Base-by-base conservation (phyloP, 2,329 filamentous ascomycete genomes). In the Annulohypoxylon truncatum region DNA sequence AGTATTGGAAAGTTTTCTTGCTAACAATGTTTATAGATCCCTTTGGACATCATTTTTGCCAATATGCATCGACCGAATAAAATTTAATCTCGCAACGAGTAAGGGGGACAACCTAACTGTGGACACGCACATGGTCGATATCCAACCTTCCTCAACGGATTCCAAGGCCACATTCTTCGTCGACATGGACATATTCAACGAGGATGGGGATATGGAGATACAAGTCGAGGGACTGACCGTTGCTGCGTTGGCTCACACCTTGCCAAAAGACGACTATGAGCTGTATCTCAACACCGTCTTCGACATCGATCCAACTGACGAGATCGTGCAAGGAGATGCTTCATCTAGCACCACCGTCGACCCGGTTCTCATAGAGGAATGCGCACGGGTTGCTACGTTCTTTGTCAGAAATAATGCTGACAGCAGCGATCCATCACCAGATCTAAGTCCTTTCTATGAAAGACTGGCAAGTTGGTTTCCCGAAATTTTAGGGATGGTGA, bases 21-120 rank as follows among this genome's bases (percentile, higher is more conserved):
- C 10, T 50, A 38, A 61, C 66, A 58, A 72, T 20, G 3, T 28
- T 28, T 13, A 68, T n/a, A 76, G 76, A 10, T 75, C 80, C 0
- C 73, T 83, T 0, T 83, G 81, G 81, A 80, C 79, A 1, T 74
- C 78, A 0, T 82, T 83, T 61, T 73, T 83, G 0, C 81, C 81
- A 0, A 70, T 75, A 4, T 65, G 55, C 2, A 80, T 82, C 6
- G 70, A 74, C 7, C 71, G 60, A 12, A 64, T 82, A 0, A 71
- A 73, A 2, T 82, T 83, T 72, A 82, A 79, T 64, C 51, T 80
- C 31, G 76, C 75, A 3, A 66, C 64, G 4, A 56, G 56, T 3
- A 31, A 71, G 2, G 62, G 74, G 2, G 53, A 44, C 0, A 75
- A 68, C 0, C 76, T 82, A 33, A 77, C 73, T 0, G 78, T 78